Conservation (phyloP, 169 alveolate species). For the Cryptosporidium parvum region DNA sequence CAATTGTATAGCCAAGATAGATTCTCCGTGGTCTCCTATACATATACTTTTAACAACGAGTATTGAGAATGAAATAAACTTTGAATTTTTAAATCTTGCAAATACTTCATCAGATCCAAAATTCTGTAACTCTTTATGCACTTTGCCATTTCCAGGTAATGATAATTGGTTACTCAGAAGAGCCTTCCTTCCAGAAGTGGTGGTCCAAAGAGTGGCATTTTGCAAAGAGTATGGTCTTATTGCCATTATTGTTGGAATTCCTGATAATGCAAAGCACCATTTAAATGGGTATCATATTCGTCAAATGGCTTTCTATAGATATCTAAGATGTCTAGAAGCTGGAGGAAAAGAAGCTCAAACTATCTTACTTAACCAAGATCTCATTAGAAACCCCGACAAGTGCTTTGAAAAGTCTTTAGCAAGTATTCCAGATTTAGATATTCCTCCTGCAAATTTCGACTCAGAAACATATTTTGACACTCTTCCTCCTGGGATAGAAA, state of each 20-base stretch:
- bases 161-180: conserved; percentile 55
- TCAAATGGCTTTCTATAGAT: conserved; percentile 72
- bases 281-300: conserved; percentile 67
- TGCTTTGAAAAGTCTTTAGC: conserved; percentile 70
- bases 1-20: conserved; percentile 46
- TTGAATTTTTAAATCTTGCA: conserved; percentile 31
- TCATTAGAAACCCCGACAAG: conserved; percentile 62
- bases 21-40: conserved; percentile 69
- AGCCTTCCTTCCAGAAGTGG: conserved; percentile 44
- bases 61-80: conserved; percentile 23
- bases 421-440: conserved; percentile 59
- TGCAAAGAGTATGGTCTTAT: conserved; percentile 28
- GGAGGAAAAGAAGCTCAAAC: conserved; percentile 75
- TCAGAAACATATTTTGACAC: conserved; percentile 49
- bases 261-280: conserved; percentile 71
- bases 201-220: conserved; percentile 54
- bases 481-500: conserved; percentile 73
- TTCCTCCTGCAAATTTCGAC: conserved; percentile 31
- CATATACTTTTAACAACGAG: conserved; percentile 34
- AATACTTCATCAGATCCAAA: not conserved
- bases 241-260: conserved; percentile 67
- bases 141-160: conserved; percentile 16
- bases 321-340: conserved; percentile 66
- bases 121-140: not conserved
- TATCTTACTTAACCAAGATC: conserved; percentile 54